Conservation (phyloP, 2,329 filamentous ascomycete species). For the Diplodia intermedia region DNA sequence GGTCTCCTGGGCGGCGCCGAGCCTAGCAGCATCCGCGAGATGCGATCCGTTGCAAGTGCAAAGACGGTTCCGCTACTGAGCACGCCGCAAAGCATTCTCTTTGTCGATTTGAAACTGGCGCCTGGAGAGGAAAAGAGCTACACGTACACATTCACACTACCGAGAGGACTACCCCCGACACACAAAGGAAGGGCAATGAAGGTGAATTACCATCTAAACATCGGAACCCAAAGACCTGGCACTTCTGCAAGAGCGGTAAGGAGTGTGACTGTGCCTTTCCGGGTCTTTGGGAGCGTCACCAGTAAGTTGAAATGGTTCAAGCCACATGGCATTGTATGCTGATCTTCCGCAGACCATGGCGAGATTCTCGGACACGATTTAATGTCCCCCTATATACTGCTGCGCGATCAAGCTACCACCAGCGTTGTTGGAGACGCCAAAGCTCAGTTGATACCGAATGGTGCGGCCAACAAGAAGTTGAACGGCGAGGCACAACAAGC, state of each 20-base stretch:
- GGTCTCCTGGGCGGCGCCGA: slow-evolving; percentile 86
- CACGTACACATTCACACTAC: slow-evolving; percentile 84
- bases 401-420: slow-evolving; percentile 78
- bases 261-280: slow-evolving; percentile 91
- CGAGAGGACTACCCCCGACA: slow-evolving; percentile 86
- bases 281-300: slow-evolving; percentile 92
- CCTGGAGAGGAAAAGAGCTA: slow-evolving; percentile 90
- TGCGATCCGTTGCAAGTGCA: slow-evolving; percentile 85
- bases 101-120: slow-evolving; percentile 86
- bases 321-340: slow-evolving; percentile 34
- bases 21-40: slow-evolving; percentile 92
- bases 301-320: slow-evolving; percentile 49
- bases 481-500: slow-evolving; percentile 33
- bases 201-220: slow-evolving; percentile 86
- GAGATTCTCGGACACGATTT: slow-evolving; percentile 92
- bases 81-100: slow-evolving; percentile 92
- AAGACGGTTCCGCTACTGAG: slow-evolving; percentile 90
- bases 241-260: slow-evolving; percentile 77
- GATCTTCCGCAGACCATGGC: slow-evolving; percentile 64
- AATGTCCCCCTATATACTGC: slow-evolving; percentile 89
- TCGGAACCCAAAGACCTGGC: slow-evolving; percentile 87
- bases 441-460: slow-evolving; percentile 33
- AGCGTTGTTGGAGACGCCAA: slow-evolving; percentile 50
- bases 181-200: slow-evolving; percentile 94
- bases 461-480: slow-evolving; percentile 35